phyloP scores from a whole-genome alignment of 1,284 basidiomycete genomes.

The Thelephora terrestris region DNA sequence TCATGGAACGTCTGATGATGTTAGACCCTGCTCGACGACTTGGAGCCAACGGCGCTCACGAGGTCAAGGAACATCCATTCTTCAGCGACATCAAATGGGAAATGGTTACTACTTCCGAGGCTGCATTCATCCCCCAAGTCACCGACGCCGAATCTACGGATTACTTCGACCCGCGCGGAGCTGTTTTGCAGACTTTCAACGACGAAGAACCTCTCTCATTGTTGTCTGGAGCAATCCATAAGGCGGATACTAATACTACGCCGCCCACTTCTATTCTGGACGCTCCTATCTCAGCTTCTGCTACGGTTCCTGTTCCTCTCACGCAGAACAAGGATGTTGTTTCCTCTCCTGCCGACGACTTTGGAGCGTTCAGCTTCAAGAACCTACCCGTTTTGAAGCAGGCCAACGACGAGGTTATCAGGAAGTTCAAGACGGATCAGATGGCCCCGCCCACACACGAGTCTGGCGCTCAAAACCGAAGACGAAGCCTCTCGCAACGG shows the following conservation, averaged over 20 bases:
- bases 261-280: conserved; percentile 19
- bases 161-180: conserved; percentile 96
- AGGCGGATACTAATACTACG: too few relatives aligned
- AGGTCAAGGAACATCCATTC: conserved; percentile 91
- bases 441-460: conserved; percentile 67
- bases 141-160: conserved; percentile 97
- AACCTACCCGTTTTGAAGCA: conserved; percentile 95
- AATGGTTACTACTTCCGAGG: conserved; percentile 78
- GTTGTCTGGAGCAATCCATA: conserved; percentile 25
- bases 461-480: conserved; percentile 41
- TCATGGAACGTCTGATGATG: conserved; percentile 85
- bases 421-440: conserved; percentile 84
- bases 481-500: conserved; percentile 64
- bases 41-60: conserved; percentile 82
- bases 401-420: conserved; percentile 97
- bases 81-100: conserved; percentile 91
- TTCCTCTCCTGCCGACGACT: conserved; percentile 61
- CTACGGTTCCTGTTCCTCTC: conserved; percentile 33
- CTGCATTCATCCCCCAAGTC: conserved; percentile 93
- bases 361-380: conserved; percentile 98
- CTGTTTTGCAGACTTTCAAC: conserved; percentile 80
- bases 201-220: conserved; percentile 51
- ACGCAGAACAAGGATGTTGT: conserved; percentile 37
- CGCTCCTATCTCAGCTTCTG: conserved; percentile 30
- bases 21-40: conserved; percentile 75